These are phyloP conservation scores for Santalum album DNA, from an alignment of 164 flowering plant species.

Conservation along the genomic window DNA sequence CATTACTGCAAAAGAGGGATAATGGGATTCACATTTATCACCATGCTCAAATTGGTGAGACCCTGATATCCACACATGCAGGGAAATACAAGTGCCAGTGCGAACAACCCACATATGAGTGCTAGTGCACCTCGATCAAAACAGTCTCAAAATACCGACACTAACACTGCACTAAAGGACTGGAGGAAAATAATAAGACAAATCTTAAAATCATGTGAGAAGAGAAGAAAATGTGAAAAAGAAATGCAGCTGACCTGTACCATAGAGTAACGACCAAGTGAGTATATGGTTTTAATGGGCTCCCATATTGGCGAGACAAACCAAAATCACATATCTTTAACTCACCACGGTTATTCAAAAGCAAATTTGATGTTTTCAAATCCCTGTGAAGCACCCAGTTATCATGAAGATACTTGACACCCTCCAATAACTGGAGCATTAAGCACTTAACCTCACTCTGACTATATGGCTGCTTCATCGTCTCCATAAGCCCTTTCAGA, in stretches of 20 bases:
- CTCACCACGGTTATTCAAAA: constrained; percentile 89
- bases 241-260: constrained; percentile 72
- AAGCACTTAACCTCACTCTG: constrained; percentile 95
- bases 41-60: too few species aligned
- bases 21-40: too few species aligned
- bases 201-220: too few species aligned
- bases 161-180: too few species aligned
- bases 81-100: too few species aligned
- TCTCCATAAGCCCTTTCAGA: constrained; percentile 82
- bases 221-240: too few species aligned
- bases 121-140: too few species aligned
- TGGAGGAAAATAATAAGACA: too few species aligned
- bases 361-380: constrained; percentile 88
- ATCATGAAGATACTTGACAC: constrained; percentile 91
- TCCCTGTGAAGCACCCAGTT: constrained; percentile 99
- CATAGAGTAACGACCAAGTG: constrained; percentile 95
- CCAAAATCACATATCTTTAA: constrained; percentile 98
- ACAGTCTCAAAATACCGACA: too few species aligned
- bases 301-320: constrained; percentile 97
- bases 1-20: too few species aligned
- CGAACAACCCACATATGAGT: too few species aligned
- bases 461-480: constrained; percentile 84
- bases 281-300: constrained; percentile 92
- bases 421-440: constrained; percentile 85
- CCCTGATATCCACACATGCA: too few species aligned